Conservation (phyloP, 139 green algal genomes). For the Chlorella sp. region DNA sequence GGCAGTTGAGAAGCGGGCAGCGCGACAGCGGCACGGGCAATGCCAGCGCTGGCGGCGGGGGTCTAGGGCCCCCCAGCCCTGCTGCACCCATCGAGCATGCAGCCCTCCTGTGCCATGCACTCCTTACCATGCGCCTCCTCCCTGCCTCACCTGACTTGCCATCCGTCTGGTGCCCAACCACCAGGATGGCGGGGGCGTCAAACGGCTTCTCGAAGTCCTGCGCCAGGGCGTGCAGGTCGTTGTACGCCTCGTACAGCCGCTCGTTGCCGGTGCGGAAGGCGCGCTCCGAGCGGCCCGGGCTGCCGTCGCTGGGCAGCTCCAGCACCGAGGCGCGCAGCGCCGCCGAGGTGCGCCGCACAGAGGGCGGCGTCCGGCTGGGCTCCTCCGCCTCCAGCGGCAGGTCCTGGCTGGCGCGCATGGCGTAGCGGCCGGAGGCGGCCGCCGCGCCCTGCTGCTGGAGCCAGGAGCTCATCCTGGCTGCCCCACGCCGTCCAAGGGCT, state of each 20-base stretch:
- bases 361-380: slow-evolving; percentile 54
- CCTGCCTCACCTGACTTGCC: slow-evolving; percentile 83
- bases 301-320: slow-evolving; percentile 39
- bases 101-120: not conserved
- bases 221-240: slow-evolving; percentile 89
- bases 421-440: slow-evolving; percentile 19
- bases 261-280: slow-evolving; percentile 80
- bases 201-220: slow-evolving; percentile 97
- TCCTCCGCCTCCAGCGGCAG: slow-evolving; percentile 23
- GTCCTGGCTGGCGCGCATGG: slow-evolving; percentile 24
- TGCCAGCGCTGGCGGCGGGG: not conserved
- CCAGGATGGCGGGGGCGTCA: slow-evolving; percentile 94
- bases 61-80: not conserved
- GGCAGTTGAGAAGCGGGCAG: not conserved
- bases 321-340: slow-evolving; percentile 32
- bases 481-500: too few species aligned
- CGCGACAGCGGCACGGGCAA: not conserved
- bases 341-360: slow-evolving; percentile 12
- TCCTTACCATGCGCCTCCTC: not conserved
- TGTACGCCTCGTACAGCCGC: slow-evolving; percentile 93
- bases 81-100: not conserved
- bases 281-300: slow-evolving; percentile 51
- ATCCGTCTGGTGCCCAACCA: slow-evolving; percentile 97
- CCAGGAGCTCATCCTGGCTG: slow-evolving; percentile 11
- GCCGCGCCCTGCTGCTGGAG: slow-evolving; percentile 24